Evolutionary conservation across 164 flowering plant species (phyloP), one percentile per base, ranked within the genome.

Genomic region (Vitis riparia): DNA sequence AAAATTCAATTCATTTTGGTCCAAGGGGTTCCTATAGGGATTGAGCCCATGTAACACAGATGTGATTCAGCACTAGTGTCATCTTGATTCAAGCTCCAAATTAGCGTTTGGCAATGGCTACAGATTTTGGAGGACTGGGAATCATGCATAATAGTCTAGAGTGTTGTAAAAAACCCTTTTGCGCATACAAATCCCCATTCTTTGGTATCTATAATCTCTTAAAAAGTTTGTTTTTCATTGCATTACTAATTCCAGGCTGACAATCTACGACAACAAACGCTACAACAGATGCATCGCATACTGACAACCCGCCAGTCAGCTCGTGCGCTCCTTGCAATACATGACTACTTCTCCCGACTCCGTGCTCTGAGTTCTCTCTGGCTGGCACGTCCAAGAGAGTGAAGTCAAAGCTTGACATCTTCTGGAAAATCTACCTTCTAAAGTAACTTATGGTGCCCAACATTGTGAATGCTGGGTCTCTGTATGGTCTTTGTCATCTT

Each of bases 351-450:
- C 75, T 80, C 85, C 48, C 68, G 83, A 16, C 73, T 80, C 30
- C 81, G 81, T 23, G 83, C 85, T 50, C 81, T 80, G 48, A 82
- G 85, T 65, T 79, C 85, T 13, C 78, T 82, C 30, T 82, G 85
- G 85, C 81, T 82, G 59, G 83, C 85, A 17, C 77, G 85, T 8
- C 85, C 85, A 2, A 69, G 74, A 69, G 85, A 82, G 59, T 82
- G 76, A 77, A 23, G 27, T 23, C 2, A 23, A 23, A 2, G 27
- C 27, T 23, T 23, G 27, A 23, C 27, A 23, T 23, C 27, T 23
- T 23, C 27, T 23, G 27, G 27, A 23, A 23, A 23, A 23, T 23
- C 44, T 37, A 37, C 44, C 44, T 37, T 37, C 44, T 37, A 37
- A 37, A 37, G 44, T 37, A 37, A 37, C 6, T 37, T 37, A 37